Evolutionary conservation across 805 yeast species (phyloP).

Genomic region (Brettanomyces naardenensis): DNA sequence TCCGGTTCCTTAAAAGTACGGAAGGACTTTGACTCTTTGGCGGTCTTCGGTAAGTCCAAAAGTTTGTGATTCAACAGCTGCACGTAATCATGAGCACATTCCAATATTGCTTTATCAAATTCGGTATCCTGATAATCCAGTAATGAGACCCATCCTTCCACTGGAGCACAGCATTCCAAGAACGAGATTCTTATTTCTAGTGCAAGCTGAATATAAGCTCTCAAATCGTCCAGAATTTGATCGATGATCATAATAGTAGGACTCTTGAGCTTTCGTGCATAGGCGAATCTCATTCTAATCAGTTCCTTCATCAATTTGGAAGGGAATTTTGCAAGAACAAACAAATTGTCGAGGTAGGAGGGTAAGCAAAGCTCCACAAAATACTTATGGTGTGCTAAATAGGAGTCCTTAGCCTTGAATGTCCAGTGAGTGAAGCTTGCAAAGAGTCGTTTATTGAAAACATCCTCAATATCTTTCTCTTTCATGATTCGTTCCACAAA

Average conservation of each 20-base stretch:
- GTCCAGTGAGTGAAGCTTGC: slow-evolving; percentile 73
- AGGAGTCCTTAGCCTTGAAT: slow-evolving; percentile 69
- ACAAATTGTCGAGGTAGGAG: slow-evolving; percentile 56
- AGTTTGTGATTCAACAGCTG: slow-evolving; percentile 68
- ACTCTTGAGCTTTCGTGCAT: slow-evolving; percentile 69
- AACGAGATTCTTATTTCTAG: slow-evolving; percentile 65
- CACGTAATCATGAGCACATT: slow-evolving; percentile 67
- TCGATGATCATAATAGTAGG: slow-evolving; percentile 96
- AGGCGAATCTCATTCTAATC: slow-evolving; percentile 61
- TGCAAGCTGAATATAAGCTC: slow-evolving; percentile 67
- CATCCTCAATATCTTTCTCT: slow-evolving; percentile 65
- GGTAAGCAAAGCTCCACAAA: slow-evolving; percentile 70
- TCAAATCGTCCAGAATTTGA: slow-evolving; percentile 83
- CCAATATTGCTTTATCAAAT: slow-evolving; percentile 59
- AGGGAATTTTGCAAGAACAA: slow-evolving; percentile 67
- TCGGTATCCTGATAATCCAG: slow-evolving; percentile 52
- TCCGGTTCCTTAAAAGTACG: slow-evolving; percentile 89
- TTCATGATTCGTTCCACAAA: slow-evolving; percentile 80
- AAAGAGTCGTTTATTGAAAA: slow-evolving; percentile 64
- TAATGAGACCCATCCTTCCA: slow-evolving; percentile 60
- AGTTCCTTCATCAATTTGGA: slow-evolving; percentile 72
- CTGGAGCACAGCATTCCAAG: slow-evolving; percentile 49
- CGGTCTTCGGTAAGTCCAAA: slow-evolving; percentile 60
- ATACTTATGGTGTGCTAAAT: slow-evolving; percentile 48
- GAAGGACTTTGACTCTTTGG: slow-evolving; percentile 39